Evolutionary conservation across 2,329 filamentous ascomycete genomes (phyloP).

Genomic region (Pseudogymnoascus sp.): DNA sequence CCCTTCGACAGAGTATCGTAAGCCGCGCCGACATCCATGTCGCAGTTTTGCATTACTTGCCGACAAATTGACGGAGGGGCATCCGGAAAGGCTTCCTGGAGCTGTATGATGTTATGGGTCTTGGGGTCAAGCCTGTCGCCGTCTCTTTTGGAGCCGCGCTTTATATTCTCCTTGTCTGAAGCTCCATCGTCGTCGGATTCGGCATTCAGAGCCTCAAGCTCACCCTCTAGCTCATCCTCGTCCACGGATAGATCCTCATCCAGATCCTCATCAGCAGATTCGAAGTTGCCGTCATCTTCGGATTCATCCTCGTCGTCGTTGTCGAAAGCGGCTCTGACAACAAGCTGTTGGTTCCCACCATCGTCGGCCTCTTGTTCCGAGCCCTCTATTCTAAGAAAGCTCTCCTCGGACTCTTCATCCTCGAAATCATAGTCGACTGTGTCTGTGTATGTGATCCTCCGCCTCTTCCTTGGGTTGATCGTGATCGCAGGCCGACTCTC

Average conservation of each 20-base stretch:
- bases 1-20: slow-evolving; percentile 24
- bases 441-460: slow-evolving; percentile 40
- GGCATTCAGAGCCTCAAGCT: slow-evolving; percentile 10
- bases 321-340: slow-evolving; percentile 27
- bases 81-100: slow-evolving; percentile 26
- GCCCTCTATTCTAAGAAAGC: slow-evolving; percentile 28
- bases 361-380: slow-evolving; percentile 22
- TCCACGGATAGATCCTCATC: slow-evolving; percentile 16
- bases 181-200: slow-evolving; percentile 14
- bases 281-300: slow-evolving; percentile 24
- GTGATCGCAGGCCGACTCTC: slow-evolving; percentile 56
- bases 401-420: slow-evolving; percentile 21
- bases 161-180: slow-evolving; percentile 9
- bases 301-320: slow-evolving; percentile 28
- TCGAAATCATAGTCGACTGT: slow-evolving; percentile 31
- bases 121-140: not conserved
- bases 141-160: not conserved
- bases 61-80: slow-evolving; percentile 24
- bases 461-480: slow-evolving; percentile 67
- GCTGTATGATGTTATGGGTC: slow-evolving; percentile 19
- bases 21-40: slow-evolving; percentile 23
- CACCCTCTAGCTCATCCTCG: slow-evolving; percentile 22
- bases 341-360: slow-evolving; percentile 20
- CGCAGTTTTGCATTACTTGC: slow-evolving; percentile 22
- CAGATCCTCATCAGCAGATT: slow-evolving; percentile 24